Evolutionary conservation across 2,329 filamentous ascomycete species (phyloP).

Genomic region (Alternaria triticina): DNA sequence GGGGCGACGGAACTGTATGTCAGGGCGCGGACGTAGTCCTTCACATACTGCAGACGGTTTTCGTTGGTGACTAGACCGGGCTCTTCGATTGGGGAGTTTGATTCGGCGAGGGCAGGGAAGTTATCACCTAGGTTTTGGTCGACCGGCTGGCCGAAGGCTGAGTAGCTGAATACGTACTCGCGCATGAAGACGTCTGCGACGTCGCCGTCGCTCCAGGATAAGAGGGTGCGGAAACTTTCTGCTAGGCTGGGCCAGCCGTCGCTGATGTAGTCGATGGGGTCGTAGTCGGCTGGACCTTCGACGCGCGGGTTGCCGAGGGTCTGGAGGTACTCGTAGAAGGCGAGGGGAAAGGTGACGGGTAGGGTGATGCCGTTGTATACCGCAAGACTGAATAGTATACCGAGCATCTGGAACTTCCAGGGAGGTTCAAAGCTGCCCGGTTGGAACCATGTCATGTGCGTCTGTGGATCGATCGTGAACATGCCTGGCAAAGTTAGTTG

Average conservation of each 20-base stretch:
- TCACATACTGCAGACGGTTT: conserved; percentile 79
- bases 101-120: not conserved
- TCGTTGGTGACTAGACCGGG: conserved; percentile 78
- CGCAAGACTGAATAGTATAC: conserved; percentile 85
- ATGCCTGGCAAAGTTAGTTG: conserved; percentile 56
- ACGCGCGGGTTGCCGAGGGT: conserved; percentile 61
- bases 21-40: conserved; percentile 71
- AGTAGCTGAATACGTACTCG: conserved; percentile 84
- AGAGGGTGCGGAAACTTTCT: conserved; percentile 73
- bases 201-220: conserved; percentile 80
- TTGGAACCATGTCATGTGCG: conserved; percentile 85
- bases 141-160: conserved; percentile 60
- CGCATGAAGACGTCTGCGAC: conserved; percentile 83
- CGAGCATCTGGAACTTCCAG: conserved; percentile 90
- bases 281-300: not conserved
- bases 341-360: conserved; percentile 85
- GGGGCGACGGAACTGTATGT: conserved; percentile 58
- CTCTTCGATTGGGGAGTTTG: conserved; percentile 47
- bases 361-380: conserved; percentile 93
- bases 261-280: conserved; percentile 71
- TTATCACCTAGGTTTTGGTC: conserved; percentile 60
- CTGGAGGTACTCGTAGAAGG: conserved; percentile 77
- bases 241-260: conserved; percentile 88
- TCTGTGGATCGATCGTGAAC: conserved; percentile 78
- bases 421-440: conserved; percentile 80